A percentile compares a stretch with the other conserved stretches of the same genome.
Evolutionary conservation across 345 rosid species (phyloP).

Genomic region (Raphanus sativus): DNA sequence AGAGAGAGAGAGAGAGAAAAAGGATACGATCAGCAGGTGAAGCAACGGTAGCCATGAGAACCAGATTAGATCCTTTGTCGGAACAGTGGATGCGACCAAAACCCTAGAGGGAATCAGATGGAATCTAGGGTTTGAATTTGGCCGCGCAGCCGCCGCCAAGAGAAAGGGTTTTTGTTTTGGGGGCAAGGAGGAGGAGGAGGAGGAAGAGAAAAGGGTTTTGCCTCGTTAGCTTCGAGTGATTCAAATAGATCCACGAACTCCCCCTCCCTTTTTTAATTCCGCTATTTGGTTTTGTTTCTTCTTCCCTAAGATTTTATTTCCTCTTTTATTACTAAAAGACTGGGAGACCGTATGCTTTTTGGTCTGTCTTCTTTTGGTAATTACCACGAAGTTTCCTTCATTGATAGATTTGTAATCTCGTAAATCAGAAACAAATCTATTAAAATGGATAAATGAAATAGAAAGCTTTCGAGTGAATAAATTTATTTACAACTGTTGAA

Average conservation of each 20-base stretch:
- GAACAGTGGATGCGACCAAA: conserved; percentile 35
- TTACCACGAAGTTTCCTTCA: not conserved
- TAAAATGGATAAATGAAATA: too few relatives aligned
- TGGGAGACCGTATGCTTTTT: not conserved
- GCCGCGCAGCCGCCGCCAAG: conserved; percentile 50
- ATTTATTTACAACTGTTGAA: too few relatives aligned
- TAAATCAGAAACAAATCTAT: not conserved
- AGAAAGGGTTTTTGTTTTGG: conserved; percentile 42
- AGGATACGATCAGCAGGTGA: conserved; percentile 81
- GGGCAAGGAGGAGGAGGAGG: conserved; percentile 13
- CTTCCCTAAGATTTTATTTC: conserved; percentile 33
- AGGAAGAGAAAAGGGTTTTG: conserved; percentile 51
- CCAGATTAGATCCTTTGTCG: conserved; percentile 39
- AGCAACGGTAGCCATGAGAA: conserved; percentile 66
- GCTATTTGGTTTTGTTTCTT: conserved; percentile 6
- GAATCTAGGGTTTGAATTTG: conserved; percentile 34
- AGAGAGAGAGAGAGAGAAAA: conserved; percentile 29
- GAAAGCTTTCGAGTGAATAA: too few relatives aligned
- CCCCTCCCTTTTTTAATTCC: not conserved
- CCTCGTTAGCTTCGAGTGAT: conserved; percentile 42
- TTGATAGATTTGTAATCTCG: not conserved
- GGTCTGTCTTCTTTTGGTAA: conserved; percentile 3
- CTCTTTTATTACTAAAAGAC: conserved; percentile 20
- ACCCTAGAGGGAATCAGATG: conserved; percentile 31
- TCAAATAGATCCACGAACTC: conserved; percentile 57